Percentiles rank a stretch among this genome's conserved stretches.
Evolutionary conservation across 2,329 filamentous ascomycete species (phyloP).

Genomic region (Penicillium sp.): DNA sequence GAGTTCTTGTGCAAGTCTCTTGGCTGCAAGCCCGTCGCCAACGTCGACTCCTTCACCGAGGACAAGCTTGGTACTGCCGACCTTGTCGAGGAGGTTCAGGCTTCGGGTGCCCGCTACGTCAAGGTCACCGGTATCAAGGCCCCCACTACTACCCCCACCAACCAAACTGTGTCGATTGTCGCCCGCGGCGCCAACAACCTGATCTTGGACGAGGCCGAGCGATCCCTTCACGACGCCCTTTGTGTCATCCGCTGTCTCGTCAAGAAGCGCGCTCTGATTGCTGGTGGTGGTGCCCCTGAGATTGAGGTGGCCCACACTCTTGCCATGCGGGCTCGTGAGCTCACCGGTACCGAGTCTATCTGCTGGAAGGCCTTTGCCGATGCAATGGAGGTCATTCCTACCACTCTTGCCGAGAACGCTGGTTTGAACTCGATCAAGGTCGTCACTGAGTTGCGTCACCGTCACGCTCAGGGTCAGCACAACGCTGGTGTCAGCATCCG

Average conservation of each 20-base stretch:
- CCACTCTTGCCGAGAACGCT: conserved; percentile 94
- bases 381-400: conserved; percentile 94
- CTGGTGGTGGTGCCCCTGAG: conserved; percentile 92
- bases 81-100: conserved; percentile 86
- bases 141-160: conserved; percentile 57
- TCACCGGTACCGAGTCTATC: conserved; percentile 90
- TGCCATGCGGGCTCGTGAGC: conserved; percentile 74
- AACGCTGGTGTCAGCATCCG: conserved; percentile 98
- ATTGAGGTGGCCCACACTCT: conserved; percentile 92
- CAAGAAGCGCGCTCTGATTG: conserved; percentile 99
- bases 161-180: conserved; percentile 87
- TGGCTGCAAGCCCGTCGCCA: conserved; percentile 97
- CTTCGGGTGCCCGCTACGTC: conserved; percentile 84
- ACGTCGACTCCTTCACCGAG: conserved; percentile 97
- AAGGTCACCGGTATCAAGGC: conserved; percentile 91
- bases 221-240: conserved; percentile 92
- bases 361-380: conserved; percentile 99
- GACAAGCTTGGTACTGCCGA: conserved; percentile 96
- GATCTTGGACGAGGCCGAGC: conserved; percentile 95
- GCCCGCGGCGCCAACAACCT: conserved; percentile 91
- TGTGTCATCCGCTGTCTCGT: conserved; percentile 96
- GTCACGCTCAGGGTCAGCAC: conserved; percentile 91
- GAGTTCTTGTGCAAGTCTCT: conserved; percentile 99
- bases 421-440: conserved; percentile 98
- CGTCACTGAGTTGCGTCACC: conserved; percentile 89